Conservation (phyloP, 2,329 filamentous ascomycete species). For the Trichoderma aggressivum region DNA sequence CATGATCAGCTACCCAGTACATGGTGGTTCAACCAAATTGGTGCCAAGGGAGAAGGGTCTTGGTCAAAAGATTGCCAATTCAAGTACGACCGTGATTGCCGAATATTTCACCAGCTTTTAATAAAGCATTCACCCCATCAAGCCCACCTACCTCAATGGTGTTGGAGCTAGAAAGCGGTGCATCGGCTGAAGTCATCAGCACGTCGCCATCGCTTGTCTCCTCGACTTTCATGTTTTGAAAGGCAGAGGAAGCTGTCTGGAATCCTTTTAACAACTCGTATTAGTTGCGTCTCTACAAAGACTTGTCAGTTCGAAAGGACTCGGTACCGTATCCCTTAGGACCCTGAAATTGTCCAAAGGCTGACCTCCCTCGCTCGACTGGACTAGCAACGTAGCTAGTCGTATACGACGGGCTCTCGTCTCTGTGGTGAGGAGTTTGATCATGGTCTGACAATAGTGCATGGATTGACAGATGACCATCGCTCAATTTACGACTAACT, state of each 20-base stretch:
- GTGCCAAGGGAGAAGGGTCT: background rate
- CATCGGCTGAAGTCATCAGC: conserved; percentile 30
- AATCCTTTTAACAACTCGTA: conserved; percentile 30
- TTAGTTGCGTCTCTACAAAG: conserved; percentile 29
- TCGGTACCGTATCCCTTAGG: conserved; percentile 37
- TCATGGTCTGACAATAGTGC: conserved; percentile 46
- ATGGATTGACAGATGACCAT: conserved; percentile 53
- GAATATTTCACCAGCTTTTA: conserved; percentile 59
- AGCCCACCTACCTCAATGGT: conserved; percentile 33
- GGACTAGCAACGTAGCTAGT: conserved; percentile 25
- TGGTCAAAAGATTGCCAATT: background rate
- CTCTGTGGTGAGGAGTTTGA: conserved; percentile 18
- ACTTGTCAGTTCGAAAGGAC: conserved; percentile 19
- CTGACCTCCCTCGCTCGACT: conserved; percentile 26
- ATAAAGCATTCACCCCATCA: conserved; percentile 57
- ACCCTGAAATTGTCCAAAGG: conserved; percentile 25
- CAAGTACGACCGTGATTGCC: conserved; percentile 37
- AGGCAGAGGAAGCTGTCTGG: conserved; percentile 33
- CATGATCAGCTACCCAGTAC: background rate
- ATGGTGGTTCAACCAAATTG: background rate
- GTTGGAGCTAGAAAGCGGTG: conserved; percentile 20
- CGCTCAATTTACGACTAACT: conserved; percentile 43
- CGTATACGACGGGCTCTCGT: conserved; percentile 20
- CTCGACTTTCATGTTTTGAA: conserved; percentile 32
- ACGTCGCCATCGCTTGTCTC: conserved; percentile 31